Evolutionary conservation across 768 basidiomycete species (phyloP), one percentile per base, ranked within the genome.

Genomic region (Hypsizygus marmoreus): DNA sequence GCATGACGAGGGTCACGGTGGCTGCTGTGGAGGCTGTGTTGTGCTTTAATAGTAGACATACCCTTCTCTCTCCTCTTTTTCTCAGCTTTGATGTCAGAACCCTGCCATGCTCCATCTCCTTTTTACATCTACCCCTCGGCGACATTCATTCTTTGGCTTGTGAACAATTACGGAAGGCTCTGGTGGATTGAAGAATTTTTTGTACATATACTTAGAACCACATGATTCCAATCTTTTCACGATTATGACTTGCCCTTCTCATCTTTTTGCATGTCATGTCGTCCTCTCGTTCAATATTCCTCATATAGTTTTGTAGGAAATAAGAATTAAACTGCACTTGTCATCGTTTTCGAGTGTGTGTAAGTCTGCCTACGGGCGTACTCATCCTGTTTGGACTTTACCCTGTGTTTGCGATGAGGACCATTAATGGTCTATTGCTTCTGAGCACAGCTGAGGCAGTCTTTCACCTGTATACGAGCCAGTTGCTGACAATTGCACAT

Each of bases 1-100:
- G 35, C 64, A 71, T 40, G 77, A 82, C 26, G 81, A 84, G 40
- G 77, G 77, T 26, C 65, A 76, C 20, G 56, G 70, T 24, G 77
- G 82, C 17, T 91, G 88, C 72, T 90, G 88, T 54, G 66, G 70
- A 32, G 77, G 83, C 50, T 89, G 88, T 47, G 80, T 90, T 46
- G 75, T 89, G 39, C 73, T 77, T 47, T 77, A 66, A 71, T 35
- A 36, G 22, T 32, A 51, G 43, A n/a, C n/a, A n/a, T n/a, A n/a
- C n/a, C n/a, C n/a, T 47, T 47, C 35, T 43, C 38, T 20, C 43
- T 36, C 40, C 22, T 54, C 41, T 31, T 50, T 49, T 23, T 37
- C 37, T 45, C 31, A 36, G 49, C 43, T 58, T 47, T 29, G 37
- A 48, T 47, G 47, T 54, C 45, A 40, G 20, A 26, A 29, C 34